Evolutionary conservation across 2,329 filamentous ascomycete genomes (phyloP), one percentile per base, ranked within the genome.

Genomic region (Talaromyces sp.): DNA sequence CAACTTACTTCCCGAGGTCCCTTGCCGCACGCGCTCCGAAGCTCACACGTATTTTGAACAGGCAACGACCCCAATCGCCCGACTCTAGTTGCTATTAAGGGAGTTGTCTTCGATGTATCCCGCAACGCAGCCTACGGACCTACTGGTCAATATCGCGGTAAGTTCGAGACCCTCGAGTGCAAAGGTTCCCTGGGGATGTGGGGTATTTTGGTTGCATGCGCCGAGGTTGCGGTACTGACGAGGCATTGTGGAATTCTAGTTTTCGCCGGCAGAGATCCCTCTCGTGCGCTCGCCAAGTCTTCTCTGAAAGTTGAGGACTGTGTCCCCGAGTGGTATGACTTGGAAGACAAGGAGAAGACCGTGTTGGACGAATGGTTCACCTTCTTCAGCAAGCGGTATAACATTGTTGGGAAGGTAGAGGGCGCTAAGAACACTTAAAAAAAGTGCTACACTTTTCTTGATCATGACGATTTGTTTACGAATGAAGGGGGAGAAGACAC

Each of bases 341-440:
- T 99, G 47, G 80, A 81, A 13, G 91, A 96, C 19, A 91, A 94
- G 74, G 87, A 97, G 72, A 90, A 94, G 78, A 85, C 84, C 22
- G 87, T 89, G 3, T 77, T 99, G 56, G 83, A 93, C 49, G 94
- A 99, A 72, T 99, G 94, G 94, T 85, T 88, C 58, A 96, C 89
- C 2, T 99, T 96, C 76, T 99, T 99, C 75, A 90, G 88, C 62
- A 99, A 97, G 79, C 83, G 94, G 52, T 99, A 99, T 77, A 97
- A 96, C 66, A 83, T 97, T 48, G 75, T 78, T 36, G 76, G 76
- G 39, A 77, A 76, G 65, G 75, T 78, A 8, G 61, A 72, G 58
- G 71, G 67, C 44, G 72, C 71, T 16, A 68, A 64, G 37, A 75
- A 74, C 56, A 65, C 65, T 40, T 73, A 55, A 62, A 24, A n/a